phyloP scores from a whole-genome alignment of 1,139 yeast genomes.

The Lodderomyces oxycetoniae region DNA sequence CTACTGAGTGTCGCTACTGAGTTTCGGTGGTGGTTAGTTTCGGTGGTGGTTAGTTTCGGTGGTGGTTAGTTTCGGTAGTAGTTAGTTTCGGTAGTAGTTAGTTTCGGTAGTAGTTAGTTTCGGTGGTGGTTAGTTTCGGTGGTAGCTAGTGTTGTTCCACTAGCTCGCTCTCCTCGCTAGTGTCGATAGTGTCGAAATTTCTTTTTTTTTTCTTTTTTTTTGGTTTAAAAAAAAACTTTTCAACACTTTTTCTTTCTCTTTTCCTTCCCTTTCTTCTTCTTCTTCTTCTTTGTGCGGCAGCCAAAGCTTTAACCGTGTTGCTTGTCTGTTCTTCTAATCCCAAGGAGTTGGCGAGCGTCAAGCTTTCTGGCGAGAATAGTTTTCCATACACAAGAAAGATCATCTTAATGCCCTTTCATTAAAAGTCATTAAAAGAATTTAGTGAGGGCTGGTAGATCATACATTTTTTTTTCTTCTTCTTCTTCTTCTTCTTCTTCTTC shows the following conservation, averaged over 20 bases:
- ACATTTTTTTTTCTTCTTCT: slow-evolving; percentile 21
- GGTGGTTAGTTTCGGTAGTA: no score
- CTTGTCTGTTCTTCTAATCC: slow-evolving; percentile 47
- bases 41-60: no score
- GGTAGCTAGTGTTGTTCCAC: no score
- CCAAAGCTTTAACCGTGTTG: slow-evolving; percentile 55
- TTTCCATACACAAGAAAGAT: slow-evolving; percentile 20
- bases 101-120: no score
- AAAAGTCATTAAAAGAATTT: slow-evolving; percentile 17
- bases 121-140: no score
- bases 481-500: background rate
- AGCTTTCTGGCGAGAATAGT: slow-evolving; percentile 48
- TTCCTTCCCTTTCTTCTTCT: slow-evolving; percentile 6
- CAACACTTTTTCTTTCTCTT: slow-evolving; percentile 2
- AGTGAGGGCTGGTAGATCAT: slow-evolving; percentile 52
- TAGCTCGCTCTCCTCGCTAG: no score
- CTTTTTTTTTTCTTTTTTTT: slow-evolving; percentile 1
- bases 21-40: no score
- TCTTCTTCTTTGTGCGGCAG: slow-evolving; percentile 48
- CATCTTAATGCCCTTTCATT: slow-evolving; percentile 50
- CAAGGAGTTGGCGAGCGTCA: slow-evolving; percentile 55
- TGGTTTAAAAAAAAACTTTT: slow-evolving; percentile 1
- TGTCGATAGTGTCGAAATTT: no score
- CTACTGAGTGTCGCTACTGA: no score
- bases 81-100: no score